Conservation (phyloP, 1,284 basidiomycete species). For the Xerocomus nothofagi region DNA sequence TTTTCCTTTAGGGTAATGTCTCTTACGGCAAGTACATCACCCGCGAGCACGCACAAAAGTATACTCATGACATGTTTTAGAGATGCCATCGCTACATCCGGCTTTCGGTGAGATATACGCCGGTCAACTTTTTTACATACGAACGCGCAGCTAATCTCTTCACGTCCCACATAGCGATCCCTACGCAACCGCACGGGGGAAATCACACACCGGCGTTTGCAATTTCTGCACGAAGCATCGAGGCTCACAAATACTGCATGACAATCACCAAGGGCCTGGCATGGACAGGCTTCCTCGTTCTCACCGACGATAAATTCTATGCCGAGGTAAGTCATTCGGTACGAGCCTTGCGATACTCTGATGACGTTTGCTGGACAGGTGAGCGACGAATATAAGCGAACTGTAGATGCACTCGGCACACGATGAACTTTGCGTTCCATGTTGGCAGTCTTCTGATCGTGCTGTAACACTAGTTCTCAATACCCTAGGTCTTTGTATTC, state of each 20-base stretch:
- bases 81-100: conserved; percentile 65
- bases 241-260: conserved; percentile 63
- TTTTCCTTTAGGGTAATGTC: conserved; percentile 57
- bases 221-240: conserved; percentile 53
- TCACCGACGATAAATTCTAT: conserved; percentile 60
- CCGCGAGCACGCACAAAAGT: conserved; percentile 10
- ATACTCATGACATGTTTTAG: conserved; percentile 37
- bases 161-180: conserved; percentile 51
- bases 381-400: conserved; percentile 32
- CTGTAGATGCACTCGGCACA: conserved; percentile 3
- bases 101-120: conserved; percentile 46
- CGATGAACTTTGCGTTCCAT: conserved; percentile 7
- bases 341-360: neutral
- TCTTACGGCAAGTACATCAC: conserved; percentile 51
- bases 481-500: conserved; percentile 16
- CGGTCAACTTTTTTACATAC: neutral
- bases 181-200: conserved; percentile 57
- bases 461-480: conserved; percentile 21
- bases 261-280: conserved; percentile 61
- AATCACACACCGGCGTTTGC: conserved; percentile 72
- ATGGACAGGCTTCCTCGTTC: conserved; percentile 54
- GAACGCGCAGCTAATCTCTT: conserved; percentile 6
- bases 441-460: neutral
- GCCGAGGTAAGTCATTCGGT: conserved; percentile 40
- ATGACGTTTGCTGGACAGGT: conserved; percentile 29